Conservation (phyloP, 2,329 filamentous ascomycete genomes). For the Aspergillus neoniger region DNA sequence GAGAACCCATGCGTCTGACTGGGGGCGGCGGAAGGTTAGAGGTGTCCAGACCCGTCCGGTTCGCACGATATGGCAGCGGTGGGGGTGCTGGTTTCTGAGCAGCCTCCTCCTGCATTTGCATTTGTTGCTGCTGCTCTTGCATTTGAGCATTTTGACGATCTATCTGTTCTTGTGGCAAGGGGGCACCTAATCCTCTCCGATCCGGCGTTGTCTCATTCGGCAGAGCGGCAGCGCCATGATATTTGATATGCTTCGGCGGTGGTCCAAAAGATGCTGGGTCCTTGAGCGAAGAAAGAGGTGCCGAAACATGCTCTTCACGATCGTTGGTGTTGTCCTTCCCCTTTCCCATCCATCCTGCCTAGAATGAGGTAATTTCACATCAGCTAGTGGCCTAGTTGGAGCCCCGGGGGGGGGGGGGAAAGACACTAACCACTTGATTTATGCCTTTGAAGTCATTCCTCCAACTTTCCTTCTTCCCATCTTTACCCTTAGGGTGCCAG, state of each 20-base stretch:
- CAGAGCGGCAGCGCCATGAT: conserved; percentile 49
- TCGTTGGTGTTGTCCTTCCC: conserved; percentile 51
- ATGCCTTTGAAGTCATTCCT: conserved; percentile 59
- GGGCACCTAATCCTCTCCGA: conserved; percentile 46
- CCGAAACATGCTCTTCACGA: conserved; percentile 54
- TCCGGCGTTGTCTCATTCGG: conserved; percentile 50
- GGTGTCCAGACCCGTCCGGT: conserved; percentile 72
- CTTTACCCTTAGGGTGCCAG: conserved; percentile 57
- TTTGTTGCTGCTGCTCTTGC: conserved; percentile 23
- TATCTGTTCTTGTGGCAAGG: conserved; percentile 43
- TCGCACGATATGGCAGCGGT: conserved; percentile 65
- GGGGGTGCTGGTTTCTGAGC: conserved; percentile 48
- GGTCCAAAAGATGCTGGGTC: conserved; percentile 79
- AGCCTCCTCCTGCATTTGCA: conserved; percentile 26
- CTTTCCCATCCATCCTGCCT: conserved; percentile 63
- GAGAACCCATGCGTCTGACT: conserved; percentile 46
- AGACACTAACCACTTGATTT: conserved; percentile 55
- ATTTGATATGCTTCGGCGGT: conserved; percentile 68
- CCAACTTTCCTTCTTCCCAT: conserved; percentile 57
- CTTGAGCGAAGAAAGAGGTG: conserved; percentile 69
- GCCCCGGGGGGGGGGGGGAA: background rate
- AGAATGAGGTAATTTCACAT: conserved; percentile 30
- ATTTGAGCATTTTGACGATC: conserved; percentile 28
- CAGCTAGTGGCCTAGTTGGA: conserved; percentile 16
- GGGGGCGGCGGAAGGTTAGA: conserved; percentile 72